Evolutionary conservation across 257 asterid genomes (phyloP).

Genomic region (Solanum appendiculatum): DNA sequence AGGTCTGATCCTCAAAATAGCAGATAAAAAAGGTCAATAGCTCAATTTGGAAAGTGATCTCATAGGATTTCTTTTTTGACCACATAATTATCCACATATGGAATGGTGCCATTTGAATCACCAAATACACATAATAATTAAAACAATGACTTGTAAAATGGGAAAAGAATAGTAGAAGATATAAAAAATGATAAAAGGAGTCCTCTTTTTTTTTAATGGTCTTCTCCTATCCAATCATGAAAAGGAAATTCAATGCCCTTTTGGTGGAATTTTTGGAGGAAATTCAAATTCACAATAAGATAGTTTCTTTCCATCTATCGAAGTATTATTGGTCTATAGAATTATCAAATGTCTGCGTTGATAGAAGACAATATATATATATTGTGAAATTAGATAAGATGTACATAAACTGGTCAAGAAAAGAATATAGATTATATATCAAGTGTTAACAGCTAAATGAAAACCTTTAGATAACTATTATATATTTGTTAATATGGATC

Average conservation of each 20-base stretch:
- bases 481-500: not conserved
- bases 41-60: slow-evolving; percentile 1
- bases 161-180: not conserved
- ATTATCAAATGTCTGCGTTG: not conserved
- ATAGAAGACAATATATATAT: not conserved
- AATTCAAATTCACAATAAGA: not conserved
- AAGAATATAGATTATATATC: not conserved
- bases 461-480: not conserved
- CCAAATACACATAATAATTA: not conserved
- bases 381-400: not conserved
- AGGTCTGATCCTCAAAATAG: not conserved
- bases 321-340: not conserved
- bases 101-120: not conserved
- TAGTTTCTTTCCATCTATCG: not conserved
- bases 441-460: not conserved
- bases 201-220: not conserved
- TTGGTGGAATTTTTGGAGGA: not conserved
- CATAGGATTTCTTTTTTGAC: not conserved
- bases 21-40: not conserved
- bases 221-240: not conserved
- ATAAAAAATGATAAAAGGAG: not conserved
- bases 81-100: not conserved
- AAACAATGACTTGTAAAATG: not conserved
- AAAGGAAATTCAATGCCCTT: not conserved
- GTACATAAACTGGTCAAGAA: not conserved